Conservation (phyloP, 768 basidiomycete species). For the Phylloporus sp. region DNA sequence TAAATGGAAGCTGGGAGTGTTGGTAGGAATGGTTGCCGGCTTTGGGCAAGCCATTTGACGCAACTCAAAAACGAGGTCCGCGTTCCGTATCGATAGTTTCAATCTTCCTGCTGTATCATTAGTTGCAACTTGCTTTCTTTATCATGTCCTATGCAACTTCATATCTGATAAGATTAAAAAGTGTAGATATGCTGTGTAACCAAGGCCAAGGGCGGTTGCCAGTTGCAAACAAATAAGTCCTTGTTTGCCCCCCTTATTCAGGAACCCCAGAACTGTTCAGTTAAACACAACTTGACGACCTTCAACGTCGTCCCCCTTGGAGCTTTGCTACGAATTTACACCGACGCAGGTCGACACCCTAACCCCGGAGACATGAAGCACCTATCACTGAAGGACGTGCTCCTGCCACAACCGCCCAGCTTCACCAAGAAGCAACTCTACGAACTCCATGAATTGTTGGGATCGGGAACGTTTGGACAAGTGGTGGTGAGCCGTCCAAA, state of each 20-base stretch:
- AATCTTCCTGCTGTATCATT: conserved; percentile 1
- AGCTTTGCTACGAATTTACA: background rate
- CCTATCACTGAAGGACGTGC: conserved; percentile 44
- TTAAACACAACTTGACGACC: background rate
- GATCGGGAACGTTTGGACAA: conserved; percentile 85
- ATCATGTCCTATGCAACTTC: background rate
- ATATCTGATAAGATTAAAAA: conserved; percentile 22
- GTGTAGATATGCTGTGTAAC: conserved; percentile 12
- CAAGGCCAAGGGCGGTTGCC: too few species aligned
- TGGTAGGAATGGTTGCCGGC: conserved; percentile 3
- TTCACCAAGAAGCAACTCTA: conserved; percentile 84
- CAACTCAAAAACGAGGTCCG: background rate
- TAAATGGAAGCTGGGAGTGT: background rate
- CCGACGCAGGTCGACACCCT: background rate
- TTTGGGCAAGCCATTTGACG: conserved; percentile 12
- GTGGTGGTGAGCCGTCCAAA: conserved; percentile 60
- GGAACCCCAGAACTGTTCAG: background rate
- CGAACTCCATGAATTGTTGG: conserved; percentile 66
- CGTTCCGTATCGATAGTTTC: background rate
- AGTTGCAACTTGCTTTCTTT: background rate
- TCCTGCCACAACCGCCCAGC: conserved; percentile 80
- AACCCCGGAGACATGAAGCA: conserved; percentile 26
- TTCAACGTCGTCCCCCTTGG: background rate
- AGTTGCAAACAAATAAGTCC: too few species aligned
- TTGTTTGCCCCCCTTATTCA: background rate